These are phyloP conservation scores for Dioszegia crocea DNA, from an alignment of 768 basidiomycete genomes.

Conservation along the genomic window DNA sequence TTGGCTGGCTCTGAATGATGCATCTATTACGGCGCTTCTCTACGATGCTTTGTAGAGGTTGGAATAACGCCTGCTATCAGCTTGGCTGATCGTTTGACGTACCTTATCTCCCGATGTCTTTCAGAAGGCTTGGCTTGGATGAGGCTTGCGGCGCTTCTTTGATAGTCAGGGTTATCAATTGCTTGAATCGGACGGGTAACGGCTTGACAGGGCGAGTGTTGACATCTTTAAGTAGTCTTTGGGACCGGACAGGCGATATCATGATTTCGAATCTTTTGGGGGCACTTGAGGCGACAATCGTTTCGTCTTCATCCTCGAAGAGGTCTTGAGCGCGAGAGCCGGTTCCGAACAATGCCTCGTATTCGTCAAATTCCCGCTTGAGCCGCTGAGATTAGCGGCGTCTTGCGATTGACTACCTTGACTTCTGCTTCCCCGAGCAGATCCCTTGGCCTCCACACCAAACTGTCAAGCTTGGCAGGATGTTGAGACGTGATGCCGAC, in stretches of 20 bases:
- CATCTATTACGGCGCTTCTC: background rate
- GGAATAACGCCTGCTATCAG: background rate
- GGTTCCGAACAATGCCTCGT: slow-evolving; percentile 1
- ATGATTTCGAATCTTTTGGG: background rate
- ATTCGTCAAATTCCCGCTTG: slow-evolving; percentile 3
- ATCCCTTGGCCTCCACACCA: slow-evolving; percentile 25
- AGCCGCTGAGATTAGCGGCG: background rate
- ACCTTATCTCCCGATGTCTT: background rate
- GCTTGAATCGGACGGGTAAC: background rate
- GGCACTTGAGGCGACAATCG: too few relatives aligned
- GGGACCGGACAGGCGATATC: background rate
- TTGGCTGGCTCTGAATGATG: slow-evolving; percentile 26
- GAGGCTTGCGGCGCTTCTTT: background rate
- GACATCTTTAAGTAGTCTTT: background rate
- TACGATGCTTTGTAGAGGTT: background rate
- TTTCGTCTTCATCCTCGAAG: slow-evolving; percentile 1
- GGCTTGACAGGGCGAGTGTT: background rate
- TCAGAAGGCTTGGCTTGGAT: background rate
- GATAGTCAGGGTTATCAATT: background rate
- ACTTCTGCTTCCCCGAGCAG: slow-evolving; percentile 13
- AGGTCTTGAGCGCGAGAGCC: background rate
- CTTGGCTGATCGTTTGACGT: background rate
- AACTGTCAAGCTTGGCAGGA: slow-evolving; percentile 21
- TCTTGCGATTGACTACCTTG: slow-evolving; percentile 3
- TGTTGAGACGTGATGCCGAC: slow-evolving; percentile 33